These are phyloP conservation scores for Priceomyces carsonii DNA, from an alignment of 805 yeast genomes.

Conservation along the genomic window DNA sequence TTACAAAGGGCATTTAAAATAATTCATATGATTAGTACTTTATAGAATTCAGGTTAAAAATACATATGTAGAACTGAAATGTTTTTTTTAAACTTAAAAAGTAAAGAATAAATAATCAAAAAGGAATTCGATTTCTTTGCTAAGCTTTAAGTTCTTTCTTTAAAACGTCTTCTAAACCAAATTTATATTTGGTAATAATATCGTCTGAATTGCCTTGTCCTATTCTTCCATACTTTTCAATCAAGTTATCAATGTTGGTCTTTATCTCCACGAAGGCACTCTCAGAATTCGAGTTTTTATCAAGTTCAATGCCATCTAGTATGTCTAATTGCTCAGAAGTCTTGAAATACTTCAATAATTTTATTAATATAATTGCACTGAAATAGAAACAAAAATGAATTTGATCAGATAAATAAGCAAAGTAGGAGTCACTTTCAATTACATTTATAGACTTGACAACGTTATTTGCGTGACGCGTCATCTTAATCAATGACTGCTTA, in stretches of 20 bases:
- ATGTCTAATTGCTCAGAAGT: constrained; percentile 1
- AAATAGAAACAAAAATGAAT: constrained; percentile 55
- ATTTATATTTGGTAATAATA: constrained; percentile 29
- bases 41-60: too few species aligned
- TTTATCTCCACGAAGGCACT: constrained; percentile 9
- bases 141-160: constrained; percentile 2
- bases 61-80: not conserved
- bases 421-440: constrained; percentile 53
- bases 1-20: constrained; percentile 41
- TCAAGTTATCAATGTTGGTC: constrained; percentile 18
- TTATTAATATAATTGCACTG: constrained; percentile 38
- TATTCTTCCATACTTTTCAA: constrained; percentile 29
- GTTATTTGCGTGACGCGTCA: constrained; percentile 42
- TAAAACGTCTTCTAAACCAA: constrained; percentile 16
- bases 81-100: not conserved
- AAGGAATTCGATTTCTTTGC: not conserved
- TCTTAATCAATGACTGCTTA: constrained; percentile 27
- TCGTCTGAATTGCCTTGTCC: constrained; percentile 28
- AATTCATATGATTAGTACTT: constrained; percentile 5
- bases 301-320: constrained; percentile 4
- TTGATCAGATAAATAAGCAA: constrained; percentile 72
- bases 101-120: not conserved
- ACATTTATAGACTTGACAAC: constrained; percentile 42
- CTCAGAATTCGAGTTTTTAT: constrained; percentile 3
- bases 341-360: constrained; percentile 16